These are phyloP conservation scores for Tuber magnatum DNA, from an alignment of 495 filamentous ascomycete species.

Conservation along the genomic window DNA sequence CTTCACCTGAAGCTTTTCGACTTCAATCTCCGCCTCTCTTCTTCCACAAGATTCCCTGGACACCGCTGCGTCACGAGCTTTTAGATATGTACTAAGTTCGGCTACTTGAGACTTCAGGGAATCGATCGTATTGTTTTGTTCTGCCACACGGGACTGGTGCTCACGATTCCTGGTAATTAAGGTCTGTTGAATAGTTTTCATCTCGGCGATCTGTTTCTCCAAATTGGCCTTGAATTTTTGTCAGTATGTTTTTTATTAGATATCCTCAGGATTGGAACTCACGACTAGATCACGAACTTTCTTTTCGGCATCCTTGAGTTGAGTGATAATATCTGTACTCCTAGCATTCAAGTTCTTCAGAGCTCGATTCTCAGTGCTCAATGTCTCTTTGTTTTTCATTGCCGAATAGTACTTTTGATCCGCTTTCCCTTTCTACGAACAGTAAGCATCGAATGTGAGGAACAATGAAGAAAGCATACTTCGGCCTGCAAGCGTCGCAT, in stretches of 20 bases:
- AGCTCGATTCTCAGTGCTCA: constrained; percentile 66
- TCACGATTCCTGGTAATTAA: constrained; percentile 61
- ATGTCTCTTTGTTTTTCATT: constrained; percentile 83
- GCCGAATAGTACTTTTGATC: constrained; percentile 96
- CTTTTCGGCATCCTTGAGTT: constrained; percentile 80
- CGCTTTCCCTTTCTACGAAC: constrained; percentile 67
- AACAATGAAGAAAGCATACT: constrained; percentile 16
- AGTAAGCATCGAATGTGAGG: constrained; percentile 14
- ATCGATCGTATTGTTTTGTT: constrained; percentile 61
- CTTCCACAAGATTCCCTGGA: constrained; percentile 35
- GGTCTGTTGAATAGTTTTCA: constrained; percentile 63
- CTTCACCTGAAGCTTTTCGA: constrained; percentile 40
- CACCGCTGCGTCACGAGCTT: constrained; percentile 61
- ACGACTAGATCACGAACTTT: constrained; percentile 40
- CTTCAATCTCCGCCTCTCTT: constrained; percentile 40
- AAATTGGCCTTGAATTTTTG: constrained; percentile 61
- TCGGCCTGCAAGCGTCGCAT: constrained; percentile 68
- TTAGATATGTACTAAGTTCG: constrained; percentile 64
- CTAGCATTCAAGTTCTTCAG: constrained; percentile 75
- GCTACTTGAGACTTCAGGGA: constrained; percentile 65
- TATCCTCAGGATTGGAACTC: constrained; percentile 9
- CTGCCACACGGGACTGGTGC: constrained; percentile 61
- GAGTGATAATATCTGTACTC: constrained; percentile 85
- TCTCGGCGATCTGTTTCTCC: constrained; percentile 80
- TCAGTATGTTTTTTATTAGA: constrained; percentile 46